phyloP scores from a whole-genome alignment of 164 flowering plant species.

The Brasenia schreberi region DNA sequence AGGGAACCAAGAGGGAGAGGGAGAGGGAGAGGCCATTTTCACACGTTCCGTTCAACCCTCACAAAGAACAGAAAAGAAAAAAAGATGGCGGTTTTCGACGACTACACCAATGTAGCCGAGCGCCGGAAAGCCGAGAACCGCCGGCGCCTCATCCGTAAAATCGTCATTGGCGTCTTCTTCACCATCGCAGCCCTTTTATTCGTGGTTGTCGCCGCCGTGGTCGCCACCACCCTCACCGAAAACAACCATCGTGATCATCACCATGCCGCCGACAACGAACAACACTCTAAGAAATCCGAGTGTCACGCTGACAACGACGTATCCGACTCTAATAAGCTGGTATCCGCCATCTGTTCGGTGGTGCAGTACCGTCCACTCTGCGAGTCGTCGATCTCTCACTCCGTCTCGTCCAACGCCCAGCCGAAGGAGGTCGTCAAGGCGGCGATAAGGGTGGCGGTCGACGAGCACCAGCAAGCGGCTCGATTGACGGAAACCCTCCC shows the following conservation, averaged over 20 bases:
- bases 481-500: slow-evolving; percentile 11
- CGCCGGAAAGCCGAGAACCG: slow-evolving; percentile 16
- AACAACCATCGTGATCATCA: not conserved
- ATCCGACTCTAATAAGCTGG: slow-evolving; percentile 8
- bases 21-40: not conserved
- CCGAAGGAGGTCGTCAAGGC: slow-evolving; percentile 37
- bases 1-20: not conserved
- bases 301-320: not conserved
- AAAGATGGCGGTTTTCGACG: slow-evolving; percentile 14
- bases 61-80: no score
- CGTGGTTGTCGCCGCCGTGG: not conserved
- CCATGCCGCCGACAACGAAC: not conserved
- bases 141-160: slow-evolving; percentile 7
- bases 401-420: slow-evolving; percentile 1
- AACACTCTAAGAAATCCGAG: not conserved
- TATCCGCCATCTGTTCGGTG: slow-evolving; percentile 28
- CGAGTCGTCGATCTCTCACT: slow-evolving; percentile 20
- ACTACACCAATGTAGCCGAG: slow-evolving; percentile 12
- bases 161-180: slow-evolving; percentile 4
- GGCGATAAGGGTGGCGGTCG: slow-evolving; percentile 23
- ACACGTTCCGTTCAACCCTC: not conserved
- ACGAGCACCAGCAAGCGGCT: slow-evolving; percentile 28
- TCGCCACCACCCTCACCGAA: slow-evolving; percentile 1
- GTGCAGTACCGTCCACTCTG: slow-evolving; percentile 44
- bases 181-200: slow-evolving; percentile 2